Evolutionary conservation across 768 basidiomycete species (phyloP).

Genomic region (Termitomyces heimii): DNA sequence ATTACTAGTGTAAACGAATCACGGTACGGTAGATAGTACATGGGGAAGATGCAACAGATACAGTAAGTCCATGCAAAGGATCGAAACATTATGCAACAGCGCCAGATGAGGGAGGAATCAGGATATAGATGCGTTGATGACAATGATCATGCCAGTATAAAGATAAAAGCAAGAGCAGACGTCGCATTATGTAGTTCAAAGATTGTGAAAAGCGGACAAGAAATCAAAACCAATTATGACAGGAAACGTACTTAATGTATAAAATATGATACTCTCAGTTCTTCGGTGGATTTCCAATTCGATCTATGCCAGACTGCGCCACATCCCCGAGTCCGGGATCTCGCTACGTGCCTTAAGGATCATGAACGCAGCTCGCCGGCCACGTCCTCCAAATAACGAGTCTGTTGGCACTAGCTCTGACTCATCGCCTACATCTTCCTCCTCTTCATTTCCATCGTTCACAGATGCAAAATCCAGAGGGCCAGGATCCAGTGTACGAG

Average conservation of each 20-base stretch:
- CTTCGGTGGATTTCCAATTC: neutral
- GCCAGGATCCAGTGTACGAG: conserved; percentile 63
- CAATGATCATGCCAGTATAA: conserved; percentile 4
- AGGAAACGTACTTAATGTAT: conserved; percentile 15
- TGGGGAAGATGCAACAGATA: conserved; percentile 3
- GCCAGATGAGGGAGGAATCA: neutral
- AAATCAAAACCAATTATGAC: conserved; percentile 17
- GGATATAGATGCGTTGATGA: conserved; percentile 5
- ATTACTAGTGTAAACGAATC: conserved; percentile 7
- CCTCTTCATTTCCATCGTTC: conserved; percentile 42
- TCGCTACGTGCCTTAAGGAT: conserved; percentile 67
- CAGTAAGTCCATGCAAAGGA: conserved; percentile 6
- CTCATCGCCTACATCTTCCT: conserved; percentile 17
- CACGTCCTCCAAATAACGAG: conserved; percentile 34
- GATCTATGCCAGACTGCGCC: conserved; percentile 63
- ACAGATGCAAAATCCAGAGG: conserved; percentile 53
- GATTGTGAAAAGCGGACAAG: neutral
- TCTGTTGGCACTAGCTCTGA: conserved; percentile 15
- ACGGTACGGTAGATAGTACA: conserved; percentile 9
- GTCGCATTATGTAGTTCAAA: neutral
- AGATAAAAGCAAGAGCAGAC: conserved; percentile 10
- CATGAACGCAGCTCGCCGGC: conserved; percentile 54
- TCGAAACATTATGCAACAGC: conserved; percentile 1
- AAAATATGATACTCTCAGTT: neutral
- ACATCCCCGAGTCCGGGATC: conserved; percentile 71